These are phyloP conservation scores for Candida gorgasii DNA, from an alignment of 805 yeast species.

Conservation along the genomic window DNA sequence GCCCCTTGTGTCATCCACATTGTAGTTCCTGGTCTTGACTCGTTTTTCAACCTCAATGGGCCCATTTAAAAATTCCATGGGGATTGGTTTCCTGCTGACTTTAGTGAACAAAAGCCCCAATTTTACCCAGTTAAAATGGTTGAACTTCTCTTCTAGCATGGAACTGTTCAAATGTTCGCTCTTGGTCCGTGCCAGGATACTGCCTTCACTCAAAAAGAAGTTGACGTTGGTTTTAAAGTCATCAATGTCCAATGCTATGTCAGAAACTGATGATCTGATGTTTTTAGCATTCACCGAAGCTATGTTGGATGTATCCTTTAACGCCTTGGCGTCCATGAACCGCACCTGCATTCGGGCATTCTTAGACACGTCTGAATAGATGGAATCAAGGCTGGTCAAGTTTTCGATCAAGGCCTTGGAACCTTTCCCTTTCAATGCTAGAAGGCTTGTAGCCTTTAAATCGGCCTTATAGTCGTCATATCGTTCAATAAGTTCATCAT, in stretches of 20 bases:
- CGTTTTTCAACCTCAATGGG: slow-evolving; percentile 65
- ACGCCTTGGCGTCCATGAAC: slow-evolving; percentile 60
- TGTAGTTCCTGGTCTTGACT: slow-evolving; percentile 30
- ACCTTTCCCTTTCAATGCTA: slow-evolving; percentile 16
- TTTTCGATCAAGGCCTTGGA: slow-evolving; percentile 10
- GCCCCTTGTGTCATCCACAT: slow-evolving; percentile 45
- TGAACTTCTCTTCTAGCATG: slow-evolving; percentile 29
- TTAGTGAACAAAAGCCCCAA: slow-evolving; percentile 54
- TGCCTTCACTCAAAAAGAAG: slow-evolving; percentile 20
- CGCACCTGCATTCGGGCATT: slow-evolving; percentile 17
- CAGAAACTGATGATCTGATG: slow-evolving; percentile 57
- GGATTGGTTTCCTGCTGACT: slow-evolving; percentile 47
- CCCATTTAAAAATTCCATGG: slow-evolving; percentile 66
- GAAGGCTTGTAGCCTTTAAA: slow-evolving; percentile 11
- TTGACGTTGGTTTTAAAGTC: slow-evolving; percentile 46
- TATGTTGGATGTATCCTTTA: slow-evolving; percentile 58
- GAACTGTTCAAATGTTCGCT: slow-evolving; percentile 16
- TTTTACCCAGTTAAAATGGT: slow-evolving; percentile 57
- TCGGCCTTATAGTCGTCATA: slow-evolving; percentile 12
- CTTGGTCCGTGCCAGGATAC: slow-evolving; percentile 9
- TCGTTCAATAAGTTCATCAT: slow-evolving; percentile 2
- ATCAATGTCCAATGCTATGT: slow-evolving; percentile 48
- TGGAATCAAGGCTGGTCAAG: slow-evolving; percentile 15
- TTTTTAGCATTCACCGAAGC: slow-evolving; percentile 66
- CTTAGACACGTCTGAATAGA: slow-evolving; percentile 10